Base-by-base conservation (phyloP, 805 yeast genomes). In the Candida silvicultrix region DNA sequence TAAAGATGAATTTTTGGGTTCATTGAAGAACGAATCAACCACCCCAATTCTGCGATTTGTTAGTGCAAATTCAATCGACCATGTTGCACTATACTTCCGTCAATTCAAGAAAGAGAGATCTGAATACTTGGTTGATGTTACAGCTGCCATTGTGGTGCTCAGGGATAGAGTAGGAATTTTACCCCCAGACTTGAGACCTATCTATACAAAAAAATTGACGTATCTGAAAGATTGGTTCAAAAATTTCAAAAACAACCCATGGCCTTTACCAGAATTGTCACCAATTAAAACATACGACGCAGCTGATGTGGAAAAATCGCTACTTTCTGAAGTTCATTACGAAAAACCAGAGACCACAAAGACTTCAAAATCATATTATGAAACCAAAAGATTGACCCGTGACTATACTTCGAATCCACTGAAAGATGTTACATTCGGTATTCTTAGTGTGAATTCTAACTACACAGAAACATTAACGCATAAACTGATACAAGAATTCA, bases 241-340 rank as follows among this genome's bases (percentile, higher is more conserved):
- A 37, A 65, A 75, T 38, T 68, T 64, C 5, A 47, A 52, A 16
- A 49, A 62, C 21, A 50, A 48, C 6, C 69, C 75, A 7, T 89
- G 96, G 96, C 92, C 90, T 4, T 66, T 89, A 38, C 94, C 96
- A 0, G 87, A 84, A 41, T 67, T 86, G 50, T 75, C 88, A 2
- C 59, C 70, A 2, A 78, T 89, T 5, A 80, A 83, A 2, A 70
- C 71, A 37, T 89, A 78, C 56, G 75, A 75, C 4, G 74, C 90
- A 1, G 68, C 70, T 51, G 97, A 89, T 61, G 95, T 89, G 19
- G 96, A 89, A 58, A 75, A 77, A 55, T 83, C 94, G 0, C 64
- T 86, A 46, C 64, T 85, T 42, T 81, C 88, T 1, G 95, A 86
- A 58, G 92, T 85, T 3, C 78, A 75, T 44, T 84, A 78, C 59